phyloP scores from a whole-genome alignment of 2,329 filamentous ascomycete genomes.

The Corinectria fuckeliana region DNA sequence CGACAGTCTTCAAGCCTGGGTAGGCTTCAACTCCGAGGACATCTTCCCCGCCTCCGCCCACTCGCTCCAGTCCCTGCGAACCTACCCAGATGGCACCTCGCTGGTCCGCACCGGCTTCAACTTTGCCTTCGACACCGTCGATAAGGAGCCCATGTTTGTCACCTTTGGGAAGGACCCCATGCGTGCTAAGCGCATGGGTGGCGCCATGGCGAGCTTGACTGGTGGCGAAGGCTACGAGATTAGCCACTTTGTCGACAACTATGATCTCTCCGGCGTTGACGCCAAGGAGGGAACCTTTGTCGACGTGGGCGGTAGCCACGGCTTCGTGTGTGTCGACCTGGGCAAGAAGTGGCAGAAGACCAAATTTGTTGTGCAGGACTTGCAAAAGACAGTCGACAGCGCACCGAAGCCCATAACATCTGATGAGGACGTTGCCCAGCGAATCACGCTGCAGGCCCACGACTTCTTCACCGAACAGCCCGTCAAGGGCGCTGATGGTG shows the following conservation, averaged over 20 bases:
- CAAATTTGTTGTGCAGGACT: slow-evolving; percentile 63
- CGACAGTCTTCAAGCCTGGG: slow-evolving; percentile 56
- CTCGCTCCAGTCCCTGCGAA: slow-evolving; percentile 52
- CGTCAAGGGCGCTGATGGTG: slow-evolving; percentile 58
- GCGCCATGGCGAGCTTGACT: slow-evolving; percentile 61
- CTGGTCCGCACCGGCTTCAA: slow-evolving; percentile 58
- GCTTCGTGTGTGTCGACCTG: slow-evolving; percentile 62
- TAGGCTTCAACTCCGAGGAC: slow-evolving; percentile 62
- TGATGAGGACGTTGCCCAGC: slow-evolving; percentile 46
- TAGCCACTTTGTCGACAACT: slow-evolving; percentile 58
- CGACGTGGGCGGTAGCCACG: slow-evolving; percentile 65
- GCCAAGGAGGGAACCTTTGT: slow-evolving; percentile 56
- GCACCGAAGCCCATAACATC: slow-evolving; percentile 52
- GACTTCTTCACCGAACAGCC: slow-evolving; percentile 66
- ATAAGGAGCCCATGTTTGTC: slow-evolving; percentile 60
- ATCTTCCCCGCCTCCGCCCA: slow-evolving; percentile 57
- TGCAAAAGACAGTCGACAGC: slow-evolving; percentile 54
- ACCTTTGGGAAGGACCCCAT: slow-evolving; percentile 56
- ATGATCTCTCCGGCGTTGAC: slow-evolving; percentile 58
- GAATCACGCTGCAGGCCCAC: slow-evolving; percentile 55
- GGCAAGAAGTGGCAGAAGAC: slow-evolving; percentile 57
- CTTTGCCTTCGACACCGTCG: slow-evolving; percentile 56
- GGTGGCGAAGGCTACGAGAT: slow-evolving; percentile 64
- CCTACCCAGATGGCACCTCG: slow-evolving; percentile 55
- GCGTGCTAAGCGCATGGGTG: slow-evolving; percentile 59